Evolutionary conservation across 2,329 filamentous ascomycete species (phyloP).

Genomic region (Pestalotiopsis sp.): DNA sequence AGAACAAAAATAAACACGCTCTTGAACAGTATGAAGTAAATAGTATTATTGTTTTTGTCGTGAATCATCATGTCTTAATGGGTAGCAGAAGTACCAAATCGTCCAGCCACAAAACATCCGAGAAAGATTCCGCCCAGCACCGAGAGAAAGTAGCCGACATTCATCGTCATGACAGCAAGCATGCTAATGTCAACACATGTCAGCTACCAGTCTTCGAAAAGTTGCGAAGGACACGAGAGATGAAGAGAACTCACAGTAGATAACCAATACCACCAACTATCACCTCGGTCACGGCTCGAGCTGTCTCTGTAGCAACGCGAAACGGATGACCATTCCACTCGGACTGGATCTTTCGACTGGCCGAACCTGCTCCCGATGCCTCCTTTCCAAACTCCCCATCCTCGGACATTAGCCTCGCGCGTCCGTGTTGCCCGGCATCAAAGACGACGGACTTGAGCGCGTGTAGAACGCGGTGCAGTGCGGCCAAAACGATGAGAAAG

Average conservation of each 20-base stretch:
- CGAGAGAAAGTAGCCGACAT: constrained; percentile 35
- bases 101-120: constrained; percentile 80
- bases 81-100: constrained; percentile 53
- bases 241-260: constrained; percentile 30
- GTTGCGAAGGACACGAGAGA: neutral
- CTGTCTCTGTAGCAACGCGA: constrained; percentile 66
- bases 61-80: neutral
- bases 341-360: constrained; percentile 66
- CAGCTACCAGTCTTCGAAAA: constrained; percentile 41
- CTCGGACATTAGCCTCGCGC: neutral
- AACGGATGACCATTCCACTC: constrained; percentile 22
- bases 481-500: constrained; percentile 79
- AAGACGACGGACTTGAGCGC: constrained; percentile 44
- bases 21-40: neutral
- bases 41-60: neutral
- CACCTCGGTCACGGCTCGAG: constrained; percentile 33
- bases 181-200: constrained; percentile 25
- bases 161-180: constrained; percentile 38
- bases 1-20: neutral
- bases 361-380: constrained; percentile 16
- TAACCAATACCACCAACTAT: constrained; percentile 32
- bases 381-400: neutral
- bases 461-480: constrained; percentile 70
- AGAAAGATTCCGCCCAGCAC: constrained; percentile 62
- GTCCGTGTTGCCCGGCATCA: neutral